A percentile compares a stretch with the other conserved stretches of the same genome.
These are phyloP conservation scores for Ehretia macrophylla DNA, from an alignment of 257 asterid species.

Conservation along the genomic window DNA sequence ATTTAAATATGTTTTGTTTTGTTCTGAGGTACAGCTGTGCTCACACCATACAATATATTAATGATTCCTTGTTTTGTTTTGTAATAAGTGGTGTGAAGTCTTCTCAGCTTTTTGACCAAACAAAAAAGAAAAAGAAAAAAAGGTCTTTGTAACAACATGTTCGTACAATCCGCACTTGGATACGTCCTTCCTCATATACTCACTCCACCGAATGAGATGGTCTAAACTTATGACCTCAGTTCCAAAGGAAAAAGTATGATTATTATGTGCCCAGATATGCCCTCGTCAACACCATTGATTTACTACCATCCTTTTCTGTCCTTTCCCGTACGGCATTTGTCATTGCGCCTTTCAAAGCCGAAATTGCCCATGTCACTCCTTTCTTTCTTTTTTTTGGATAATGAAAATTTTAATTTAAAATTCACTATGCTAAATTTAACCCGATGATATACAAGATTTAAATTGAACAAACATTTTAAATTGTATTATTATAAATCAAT, in stretches of 20 bases:
- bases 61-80: not conserved
- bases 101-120: too few relatives aligned
- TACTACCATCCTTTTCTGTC: slow-evolving; percentile 28
- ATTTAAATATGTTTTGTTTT: not conserved
- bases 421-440: too few relatives aligned
- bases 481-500: too few relatives aligned
- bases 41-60: not conserved
- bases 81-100: too few relatives aligned
- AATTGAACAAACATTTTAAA: too few relatives aligned
- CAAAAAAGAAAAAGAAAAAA: too few relatives aligned
- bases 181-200: slow-evolving; percentile 80
- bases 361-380: slow-evolving; percentile 29
- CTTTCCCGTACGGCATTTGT: slow-evolving; percentile 51
- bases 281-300: slow-evolving; percentile 28
- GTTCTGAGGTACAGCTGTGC: not conserved
- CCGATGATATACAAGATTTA: too few relatives aligned
- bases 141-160: not conserved
- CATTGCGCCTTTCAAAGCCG: not conserved
- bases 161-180: slow-evolving; percentile 59
- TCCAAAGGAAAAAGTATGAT: too few relatives aligned
- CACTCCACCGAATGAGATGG: slow-evolving; percentile 67
- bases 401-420: too few relatives aligned
- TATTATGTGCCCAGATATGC: slow-evolving; percentile 34
- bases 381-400: not conserved
- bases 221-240: slow-evolving; percentile 26